Base-by-base conservation (phyloP, 306 rosid species). In the Lathyrus sativus region DNA sequence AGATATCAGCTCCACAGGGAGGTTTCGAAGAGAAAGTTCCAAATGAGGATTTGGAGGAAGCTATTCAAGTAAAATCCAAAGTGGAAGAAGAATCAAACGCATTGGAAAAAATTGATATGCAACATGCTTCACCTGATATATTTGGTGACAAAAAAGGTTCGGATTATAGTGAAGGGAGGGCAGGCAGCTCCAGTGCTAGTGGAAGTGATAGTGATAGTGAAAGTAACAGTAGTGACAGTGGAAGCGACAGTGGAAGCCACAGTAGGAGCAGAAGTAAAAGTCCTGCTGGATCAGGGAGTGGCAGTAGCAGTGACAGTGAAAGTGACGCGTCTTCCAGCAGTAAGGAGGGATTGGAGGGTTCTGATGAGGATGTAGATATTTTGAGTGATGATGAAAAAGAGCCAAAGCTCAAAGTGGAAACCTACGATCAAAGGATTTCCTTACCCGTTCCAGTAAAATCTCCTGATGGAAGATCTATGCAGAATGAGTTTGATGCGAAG, bases 321-420 rank as follows among this genome's bases (percentile, higher is more conserved):
- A 95, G 95, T 35, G 99, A 90, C 26, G 86, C 86, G 31, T 89
- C 99, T 74, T 85, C 95, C 64, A 95, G 89, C 75, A 87, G 99
- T 81, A 84, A 88, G 80, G 87, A 87, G 55, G 74, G 65, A n/a
- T 63, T 31, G 14, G 78, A 78, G 76, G 99, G 79, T 71, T 88
- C 97, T 71, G 99, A 95, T 64, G 96, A 78, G 92, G 99, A 95
- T 68, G 95, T 95, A 53, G 92, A 95, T 81, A 95, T 95, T 63
- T 82, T 95, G 96, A 86, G 92, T n/a, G 96, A 90, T 68, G 99
- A 93, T 87, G 99, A 95, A 55, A 88, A 88, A 68, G 96, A 87
- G 77, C 74, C 90, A 53, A 85, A 88, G 74, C 74, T 26, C 73
- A 81, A 83, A 78, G 57, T 65, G 62, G 95, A 82, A 80, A 76